These are phyloP conservation scores for Talaromyces sp. DNA, from an alignment of 2,329 filamentous ascomycete species.

Conservation along the genomic window DNA sequence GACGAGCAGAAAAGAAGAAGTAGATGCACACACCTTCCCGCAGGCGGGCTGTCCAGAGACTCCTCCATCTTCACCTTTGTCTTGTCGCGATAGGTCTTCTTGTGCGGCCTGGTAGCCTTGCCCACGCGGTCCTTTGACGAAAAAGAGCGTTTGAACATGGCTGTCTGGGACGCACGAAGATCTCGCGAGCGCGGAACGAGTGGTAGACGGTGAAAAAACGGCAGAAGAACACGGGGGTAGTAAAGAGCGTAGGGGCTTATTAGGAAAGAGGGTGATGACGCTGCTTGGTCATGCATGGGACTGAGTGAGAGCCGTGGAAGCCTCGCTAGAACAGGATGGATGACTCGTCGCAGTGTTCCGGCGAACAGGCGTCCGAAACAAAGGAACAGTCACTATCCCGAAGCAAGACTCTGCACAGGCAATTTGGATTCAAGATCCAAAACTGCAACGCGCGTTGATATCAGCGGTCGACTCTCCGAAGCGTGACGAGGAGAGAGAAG, in stretches of 20 bases:
- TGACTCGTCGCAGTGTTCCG: slow-evolving; percentile 5
- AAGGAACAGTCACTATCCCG: slow-evolving; percentile 18
- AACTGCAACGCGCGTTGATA: slow-evolving; percentile 25
- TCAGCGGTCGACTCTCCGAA: slow-evolving; percentile 38
- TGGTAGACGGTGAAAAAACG: slow-evolving; percentile 22
- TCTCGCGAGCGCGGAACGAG: slow-evolving; percentile 44
- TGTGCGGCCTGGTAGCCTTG: slow-evolving; percentile 75
- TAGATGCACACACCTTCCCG: slow-evolving; percentile 41
- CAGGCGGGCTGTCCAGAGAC: slow-evolving; percentile 62
- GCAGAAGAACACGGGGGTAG: slow-evolving; percentile 30
- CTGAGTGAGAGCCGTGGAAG: slow-evolving; percentile 48
- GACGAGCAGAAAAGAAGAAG: neutral
- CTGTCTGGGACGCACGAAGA: slow-evolving; percentile 25
- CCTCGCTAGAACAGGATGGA: slow-evolving; percentile 34
- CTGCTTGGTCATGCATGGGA: slow-evolving; percentile 47
- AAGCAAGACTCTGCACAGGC: slow-evolving; percentile 11
- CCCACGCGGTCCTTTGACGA: slow-evolving; percentile 78
- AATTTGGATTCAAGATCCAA: slow-evolving; percentile 7
- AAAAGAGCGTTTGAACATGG: slow-evolving; percentile 93
- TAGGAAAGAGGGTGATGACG: slow-evolving; percentile 29
- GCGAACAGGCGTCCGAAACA: slow-evolving; percentile 20
- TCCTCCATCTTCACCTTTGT: slow-evolving; percentile 84
- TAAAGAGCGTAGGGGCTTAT: slow-evolving; percentile 37
- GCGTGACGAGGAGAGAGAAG: slow-evolving; percentile 44
- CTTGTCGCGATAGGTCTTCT: slow-evolving; percentile 72